These are phyloP conservation scores for sunflower (Helianthus annuus) DNA, from an alignment of 129 eudicot species.

Conservation along the genomic window DNA sequence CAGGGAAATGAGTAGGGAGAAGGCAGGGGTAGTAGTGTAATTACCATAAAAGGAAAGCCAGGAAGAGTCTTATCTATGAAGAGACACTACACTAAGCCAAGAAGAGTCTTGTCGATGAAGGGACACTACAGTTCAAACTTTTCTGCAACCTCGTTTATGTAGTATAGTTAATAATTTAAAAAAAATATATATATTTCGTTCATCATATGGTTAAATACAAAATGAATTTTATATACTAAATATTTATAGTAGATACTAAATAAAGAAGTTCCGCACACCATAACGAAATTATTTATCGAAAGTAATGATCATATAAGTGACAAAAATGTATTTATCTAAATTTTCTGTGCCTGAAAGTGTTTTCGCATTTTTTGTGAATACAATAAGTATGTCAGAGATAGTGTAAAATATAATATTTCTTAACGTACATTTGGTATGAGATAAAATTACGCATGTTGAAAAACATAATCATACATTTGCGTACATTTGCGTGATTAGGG, in stretches of 20 bases:
- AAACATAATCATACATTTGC: too few species aligned
- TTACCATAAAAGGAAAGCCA: slow-evolving; percentile 27
- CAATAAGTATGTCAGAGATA: too few species aligned
- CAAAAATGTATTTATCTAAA: too few species aligned
- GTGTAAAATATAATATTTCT: too few species aligned
- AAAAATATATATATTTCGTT: background rate
- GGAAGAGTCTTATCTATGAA: slow-evolving; percentile 32
- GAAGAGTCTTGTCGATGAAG: background rate
- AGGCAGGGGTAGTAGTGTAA: slow-evolving; percentile 2
- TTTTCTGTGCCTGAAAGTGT: too few species aligned
- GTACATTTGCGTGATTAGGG: too few species aligned
- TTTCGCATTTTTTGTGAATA: too few species aligned
- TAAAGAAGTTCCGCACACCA: background rate
- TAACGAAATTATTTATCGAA: background rate
- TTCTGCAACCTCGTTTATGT: background rate
- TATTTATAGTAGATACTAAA: background rate
- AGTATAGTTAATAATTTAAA: background rate
- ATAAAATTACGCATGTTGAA: too few species aligned
- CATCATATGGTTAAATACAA: background rate
- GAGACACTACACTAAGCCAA: slow-evolving; percentile 23
- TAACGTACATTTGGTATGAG: too few species aligned
- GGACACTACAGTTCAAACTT: slow-evolving; percentile 7
- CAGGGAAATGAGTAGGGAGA: slow-evolving; percentile 17
- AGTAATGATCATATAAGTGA: background rate
- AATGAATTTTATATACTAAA: background rate